Conservation (phyloP, 2,329 filamentous ascomycete genomes). For the Fusarium cyanostomum region DNA sequence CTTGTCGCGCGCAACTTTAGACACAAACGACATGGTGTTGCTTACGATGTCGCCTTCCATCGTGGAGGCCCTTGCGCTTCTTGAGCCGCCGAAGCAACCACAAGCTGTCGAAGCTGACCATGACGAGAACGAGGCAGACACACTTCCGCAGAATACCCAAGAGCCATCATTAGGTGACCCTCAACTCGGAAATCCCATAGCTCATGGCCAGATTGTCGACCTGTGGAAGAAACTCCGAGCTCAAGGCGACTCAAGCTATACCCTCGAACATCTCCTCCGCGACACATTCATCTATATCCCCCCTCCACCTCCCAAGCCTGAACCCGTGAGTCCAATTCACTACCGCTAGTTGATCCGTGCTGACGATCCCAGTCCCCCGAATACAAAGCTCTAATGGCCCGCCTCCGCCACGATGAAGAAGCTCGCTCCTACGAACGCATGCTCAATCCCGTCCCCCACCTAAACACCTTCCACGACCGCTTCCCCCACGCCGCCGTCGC, state of each 20-base stretch:
- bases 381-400: conserved; percentile 88
- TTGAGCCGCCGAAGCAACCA: conserved; percentile 33
- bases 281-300: conserved; percentile 78
- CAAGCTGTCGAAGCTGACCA: conserved; percentile 12
- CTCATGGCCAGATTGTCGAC: conserved; percentile 73
- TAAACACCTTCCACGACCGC: conserved; percentile 68
- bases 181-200: conserved; percentile 72
- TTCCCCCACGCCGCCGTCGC: conserved; percentile 65
- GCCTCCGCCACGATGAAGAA: conserved; percentile 85
- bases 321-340: conserved; percentile 67
- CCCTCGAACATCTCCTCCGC: conserved; percentile 75
- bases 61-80: conserved; percentile 65
- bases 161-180: conserved; percentile 63
- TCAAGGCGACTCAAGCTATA: conserved; percentile 49
- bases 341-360: neutral
- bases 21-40: conserved; percentile 68
- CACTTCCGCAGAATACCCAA: conserved; percentile 45
- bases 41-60: conserved; percentile 79
- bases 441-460: conserved; percentile 66
- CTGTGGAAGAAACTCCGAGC: conserved; percentile 64
- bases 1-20: no score
- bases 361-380: conserved; percentile 70
- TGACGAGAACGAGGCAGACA: conserved; percentile 28
- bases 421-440: conserved; percentile 83
- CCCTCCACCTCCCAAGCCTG: conserved; percentile 81